phyloP scores from a whole-genome alignment of 805 yeast species.

The Ogataea thermomethanolica region DNA sequence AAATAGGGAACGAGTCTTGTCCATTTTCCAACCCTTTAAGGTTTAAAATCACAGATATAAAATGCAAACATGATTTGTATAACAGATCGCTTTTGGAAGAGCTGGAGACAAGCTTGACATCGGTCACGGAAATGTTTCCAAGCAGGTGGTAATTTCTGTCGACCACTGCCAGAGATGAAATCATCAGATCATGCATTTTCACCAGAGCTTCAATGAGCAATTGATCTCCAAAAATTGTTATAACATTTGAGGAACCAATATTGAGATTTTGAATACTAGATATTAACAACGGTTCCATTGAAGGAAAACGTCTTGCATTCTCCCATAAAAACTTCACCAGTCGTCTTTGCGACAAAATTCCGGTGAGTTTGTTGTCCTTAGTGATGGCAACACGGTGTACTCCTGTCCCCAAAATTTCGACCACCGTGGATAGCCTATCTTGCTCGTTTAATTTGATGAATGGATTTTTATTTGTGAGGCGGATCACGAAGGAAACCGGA shows the following conservation, averaged over 20 bases:
- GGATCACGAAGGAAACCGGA: slow-evolving; percentile 84
- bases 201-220: slow-evolving; percentile 80
- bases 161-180: slow-evolving; percentile 89
- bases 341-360: slow-evolving; percentile 88
- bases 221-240: slow-evolving; percentile 84
- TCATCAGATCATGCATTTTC: slow-evolving; percentile 79
- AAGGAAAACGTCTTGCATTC: slow-evolving; percentile 81
- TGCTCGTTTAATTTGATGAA: slow-evolving; percentile 71
- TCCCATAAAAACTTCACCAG: slow-evolving; percentile 85
- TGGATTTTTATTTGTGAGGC: slow-evolving; percentile 83
- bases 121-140: slow-evolving; percentile 94
- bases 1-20: slow-evolving; percentile 94
- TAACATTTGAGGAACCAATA: slow-evolving; percentile 70
- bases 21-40: slow-evolving; percentile 91
- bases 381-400: slow-evolving; percentile 88
- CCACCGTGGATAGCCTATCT: slow-evolving; percentile 68
- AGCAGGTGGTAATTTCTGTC: slow-evolving; percentile 71
- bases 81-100: slow-evolving; percentile 83
- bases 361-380: slow-evolving; percentile 57
- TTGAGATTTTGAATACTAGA: slow-evolving; percentile 66
- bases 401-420: slow-evolving; percentile 89
- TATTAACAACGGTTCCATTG: slow-evolving; percentile 71
- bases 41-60: slow-evolving; percentile 79
- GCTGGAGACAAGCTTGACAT: slow-evolving; percentile 82
- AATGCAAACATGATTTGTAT: slow-evolving; percentile 80